Base-by-base conservation (phyloP, 208 protist species). In the Novymonas esmeraldas region DNA sequence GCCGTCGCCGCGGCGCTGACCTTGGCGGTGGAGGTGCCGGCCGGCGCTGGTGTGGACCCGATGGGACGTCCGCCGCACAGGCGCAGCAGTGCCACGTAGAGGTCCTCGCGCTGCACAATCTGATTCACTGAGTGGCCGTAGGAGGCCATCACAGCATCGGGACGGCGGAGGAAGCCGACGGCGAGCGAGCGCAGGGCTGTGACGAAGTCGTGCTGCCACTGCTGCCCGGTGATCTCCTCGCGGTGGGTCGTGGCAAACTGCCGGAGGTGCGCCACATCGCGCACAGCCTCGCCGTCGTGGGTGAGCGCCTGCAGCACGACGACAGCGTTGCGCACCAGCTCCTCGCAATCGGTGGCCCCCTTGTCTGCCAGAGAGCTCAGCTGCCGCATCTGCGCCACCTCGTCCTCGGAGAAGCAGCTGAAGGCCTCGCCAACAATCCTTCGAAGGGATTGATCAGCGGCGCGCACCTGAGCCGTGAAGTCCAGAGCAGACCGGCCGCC, bases 21-120 rank as follows among this genome's bases (percentile, higher is more conserved):
- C 11, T 26, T 5, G 6, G 44, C 42, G 6, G 49, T 7, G 6
- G n/a, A n/a, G n/a, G 24, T 36, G 33, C 10, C 62, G 20, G n/a
- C 28, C 5, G 13, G 10, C 14, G 66, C n/a, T 0, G 48, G 56
- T 5, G 46, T 58, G 48, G 31, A 61, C 28, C 65, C 56, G 13
- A 64, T 1, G 1, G 76, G 48, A 28, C 73, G 62, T 6, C 58
- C 64, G n/a, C 67, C 68, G 44, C 73, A 60, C 22, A 57, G 3
- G 7, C 73, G 65, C 29, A 84, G 64, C 62, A 84, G 59, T 1
- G 50, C 73, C 2, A 74, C n/a, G 61, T 76, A 71, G 11, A 75
- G 57, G 0, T 61, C 50, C 56, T 79, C 72, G 51, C 71, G 57
- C 52, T 78, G 48, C 46, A 79, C 54, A 9, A 79, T 20, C 11